Percentiles rank a stretch among this genome's conserved stretches.
Evolutionary conservation across 257 asterid species (phyloP).

Genomic region (Leptodermis oblonga): DNA sequence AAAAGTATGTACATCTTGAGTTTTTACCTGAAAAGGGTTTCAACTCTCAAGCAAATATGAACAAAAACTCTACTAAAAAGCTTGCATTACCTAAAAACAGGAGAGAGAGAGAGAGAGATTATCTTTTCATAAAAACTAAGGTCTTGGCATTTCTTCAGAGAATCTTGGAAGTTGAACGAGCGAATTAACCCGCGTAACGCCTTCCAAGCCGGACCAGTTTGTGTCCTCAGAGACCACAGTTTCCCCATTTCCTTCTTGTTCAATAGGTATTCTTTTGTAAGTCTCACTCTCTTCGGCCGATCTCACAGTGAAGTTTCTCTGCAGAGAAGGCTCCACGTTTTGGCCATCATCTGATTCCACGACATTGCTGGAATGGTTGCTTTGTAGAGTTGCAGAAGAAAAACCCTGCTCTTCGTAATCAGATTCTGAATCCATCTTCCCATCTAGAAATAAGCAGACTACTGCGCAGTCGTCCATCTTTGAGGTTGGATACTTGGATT

Average conservation of each 20-base stretch:
- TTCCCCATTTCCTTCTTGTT: slow-evolving; percentile 29
- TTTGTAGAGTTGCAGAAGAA: slow-evolving; percentile 70
- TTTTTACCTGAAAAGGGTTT: no score
- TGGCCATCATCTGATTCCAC: slow-evolving; percentile 84
- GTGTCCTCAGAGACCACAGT: slow-evolving; percentile 43
- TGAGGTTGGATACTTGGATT: slow-evolving; percentile 84
- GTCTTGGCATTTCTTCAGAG: slow-evolving; percentile 66
- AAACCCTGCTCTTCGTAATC: slow-evolving; percentile 77
- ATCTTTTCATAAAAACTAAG: slow-evolving; percentile 45
- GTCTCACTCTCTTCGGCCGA: slow-evolving; percentile 58
- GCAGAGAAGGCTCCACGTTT: slow-evolving; percentile 64
- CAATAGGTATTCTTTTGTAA: slow-evolving; percentile 34
- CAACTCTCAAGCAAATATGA: no score
- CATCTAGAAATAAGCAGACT: slow-evolving; percentile 75
- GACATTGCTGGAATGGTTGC: slow-evolving; percentile 86
- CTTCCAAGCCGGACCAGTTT: slow-evolving; percentile 95
- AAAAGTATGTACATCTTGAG: no score
- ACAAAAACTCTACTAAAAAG: no score
- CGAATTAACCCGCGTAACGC: slow-evolving; percentile 93
- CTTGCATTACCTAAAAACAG: no score
- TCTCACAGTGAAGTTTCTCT: slow-evolving; percentile 73
- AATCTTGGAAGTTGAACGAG: slow-evolving; percentile 94
- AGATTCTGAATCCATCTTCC: slow-evolving; percentile 87
- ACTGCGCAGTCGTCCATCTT: slow-evolving; percentile 99
- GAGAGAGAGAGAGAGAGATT: no score